A percentile compares a stretch with the other conserved stretches of the same genome.
Evolutionary conservation across 768 basidiomycete genomes (phyloP).

Genomic region (Lentinula sp.): DNA sequence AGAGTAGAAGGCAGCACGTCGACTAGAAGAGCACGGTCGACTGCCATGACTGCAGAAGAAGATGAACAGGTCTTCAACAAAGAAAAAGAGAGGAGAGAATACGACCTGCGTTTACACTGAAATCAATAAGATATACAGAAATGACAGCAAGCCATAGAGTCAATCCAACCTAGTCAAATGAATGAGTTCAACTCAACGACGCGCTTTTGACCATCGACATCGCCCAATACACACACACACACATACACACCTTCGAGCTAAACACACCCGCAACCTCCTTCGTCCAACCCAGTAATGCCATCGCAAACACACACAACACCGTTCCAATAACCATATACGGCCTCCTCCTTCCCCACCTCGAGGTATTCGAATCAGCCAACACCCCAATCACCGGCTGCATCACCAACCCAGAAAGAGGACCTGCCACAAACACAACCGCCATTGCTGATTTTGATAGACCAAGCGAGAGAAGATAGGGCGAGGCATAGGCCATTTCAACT

Average conservation of each 20-base stretch:
- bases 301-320: conserved; percentile 58
- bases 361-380: conserved; percentile 79
- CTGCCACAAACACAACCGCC: conserved; percentile 89
- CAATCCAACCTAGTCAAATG: conserved; percentile 35
- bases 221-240: too few species aligned
- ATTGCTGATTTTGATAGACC: conserved; percentile 83
- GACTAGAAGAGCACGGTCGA: conserved; percentile 86
- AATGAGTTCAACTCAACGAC: not conserved
- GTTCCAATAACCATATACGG: conserved; percentile 80
- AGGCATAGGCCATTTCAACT: conserved; percentile 88
- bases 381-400: conserved; percentile 90
- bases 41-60: conserved; percentile 60
- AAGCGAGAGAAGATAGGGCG: conserved; percentile 86
- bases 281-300: conserved; percentile 83
- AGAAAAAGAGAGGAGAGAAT: not conserved
- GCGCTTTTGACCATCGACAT: not conserved
- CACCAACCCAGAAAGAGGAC: conserved; percentile 83
- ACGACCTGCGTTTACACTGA: conserved; percentile 50
- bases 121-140: conserved; percentile 65
- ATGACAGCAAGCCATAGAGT: conserved; percentile 68
- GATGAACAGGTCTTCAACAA: not conserved
- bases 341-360: conserved; percentile 76
- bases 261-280: conserved; percentile 54
- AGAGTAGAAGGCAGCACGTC: conserved; percentile 70
- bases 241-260: conserved; percentile 14